Evolutionary conservation across 2,329 filamentous ascomycete species (phyloP), one percentile per base, ranked within the genome.

Genomic region (Westerdykella aurantiaca): DNA sequence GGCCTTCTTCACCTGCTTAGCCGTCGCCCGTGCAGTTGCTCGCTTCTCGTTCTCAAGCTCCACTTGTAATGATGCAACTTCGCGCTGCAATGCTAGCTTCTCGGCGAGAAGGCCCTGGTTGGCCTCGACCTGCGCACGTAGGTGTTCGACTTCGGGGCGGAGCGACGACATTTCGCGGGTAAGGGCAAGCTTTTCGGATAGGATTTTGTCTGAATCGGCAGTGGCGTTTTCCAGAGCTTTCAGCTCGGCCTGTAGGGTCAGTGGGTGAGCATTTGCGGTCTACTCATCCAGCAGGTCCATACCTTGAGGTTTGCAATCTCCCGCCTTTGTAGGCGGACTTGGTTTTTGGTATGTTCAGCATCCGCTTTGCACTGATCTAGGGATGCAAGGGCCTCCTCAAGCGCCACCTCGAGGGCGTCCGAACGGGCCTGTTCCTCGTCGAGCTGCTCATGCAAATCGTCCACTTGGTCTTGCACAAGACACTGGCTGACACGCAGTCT

Each of bases 41-140:
- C 82, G 79, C 64, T 82, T 91, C 62, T 93, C 87, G 52, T 86
- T 87, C 51, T 90, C 87, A 2, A 95, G 75, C 55, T 95, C 86
- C 35, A 88, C 82, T 64, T 95, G 86, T 2, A 90, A 67, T 1
- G 83, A 81, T 58, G 78, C 83, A 22, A 95, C 67, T 66, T 93
- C 86, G 38, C 86, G 82, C 60, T 93, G 83, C 12, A 96, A 69
- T 2, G 84, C 77, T 37, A 91, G 74, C 64, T 94, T 95, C 61
- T 95, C 88, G 1, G 84, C 75, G 13, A 94, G 72, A 10, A 87
- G 71, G 2, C 78, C 76, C 57, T 89, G 82, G 42, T 90, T 81
- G 12, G 74, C 72, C 25, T 71, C 66, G 16, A 72, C 73, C 60
- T 85, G 80, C 6, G 75, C 71, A 50, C 75, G 76, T 12, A 85